Conservation (phyloP, 192 early-diverging fungal genomes). For the Backusella macrospora region DNA sequence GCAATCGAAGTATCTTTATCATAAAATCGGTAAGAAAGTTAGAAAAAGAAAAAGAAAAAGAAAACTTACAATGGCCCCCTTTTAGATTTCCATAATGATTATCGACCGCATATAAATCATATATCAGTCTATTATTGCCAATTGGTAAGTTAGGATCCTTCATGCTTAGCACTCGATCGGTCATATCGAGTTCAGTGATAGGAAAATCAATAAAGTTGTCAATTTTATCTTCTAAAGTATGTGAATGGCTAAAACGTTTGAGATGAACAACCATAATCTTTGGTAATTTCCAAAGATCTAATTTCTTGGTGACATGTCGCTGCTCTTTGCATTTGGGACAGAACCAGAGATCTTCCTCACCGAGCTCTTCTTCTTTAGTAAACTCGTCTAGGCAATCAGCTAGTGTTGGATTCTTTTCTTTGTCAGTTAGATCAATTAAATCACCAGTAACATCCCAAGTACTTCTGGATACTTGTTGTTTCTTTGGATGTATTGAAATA, state of each 20-base stretch:
- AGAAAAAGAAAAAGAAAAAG: neutral
- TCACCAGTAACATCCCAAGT: constrained; percentile 30
- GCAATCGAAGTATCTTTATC: constrained; percentile 69
- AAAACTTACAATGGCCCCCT: constrained; percentile 70
- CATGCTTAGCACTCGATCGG: constrained; percentile 46
- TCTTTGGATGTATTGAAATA: neutral
- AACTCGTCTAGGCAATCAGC: constrained; percentile 77
- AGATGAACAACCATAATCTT: constrained; percentile 84
- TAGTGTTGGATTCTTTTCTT: constrained; percentile 42
- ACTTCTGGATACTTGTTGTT: constrained; percentile 22
- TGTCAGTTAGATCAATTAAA: constrained; percentile 20
- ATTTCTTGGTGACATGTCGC: constrained; percentile 75
- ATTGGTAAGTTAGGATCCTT: constrained; percentile 1
- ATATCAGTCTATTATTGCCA: constrained; percentile 43
- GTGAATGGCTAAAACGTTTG: constrained; percentile 76
- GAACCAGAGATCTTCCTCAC: constrained; percentile 79
- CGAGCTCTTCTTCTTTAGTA: constrained; percentile 71
- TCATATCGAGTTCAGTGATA: constrained; percentile 62
- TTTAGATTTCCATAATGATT: constrained; percentile 85
- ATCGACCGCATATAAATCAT: constrained; percentile 78
- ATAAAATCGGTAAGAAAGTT: neutral
- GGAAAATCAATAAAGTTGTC: constrained; percentile 77
- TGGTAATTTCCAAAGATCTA: constrained; percentile 80
- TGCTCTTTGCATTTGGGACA: constrained; percentile 80
- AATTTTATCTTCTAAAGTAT: constrained; percentile 71